Evolutionary conservation across 108 stramenopile genomes (phyloP), one percentile per base, ranked within the genome.

Genomic region (Mediolabrus comicus): DNA sequence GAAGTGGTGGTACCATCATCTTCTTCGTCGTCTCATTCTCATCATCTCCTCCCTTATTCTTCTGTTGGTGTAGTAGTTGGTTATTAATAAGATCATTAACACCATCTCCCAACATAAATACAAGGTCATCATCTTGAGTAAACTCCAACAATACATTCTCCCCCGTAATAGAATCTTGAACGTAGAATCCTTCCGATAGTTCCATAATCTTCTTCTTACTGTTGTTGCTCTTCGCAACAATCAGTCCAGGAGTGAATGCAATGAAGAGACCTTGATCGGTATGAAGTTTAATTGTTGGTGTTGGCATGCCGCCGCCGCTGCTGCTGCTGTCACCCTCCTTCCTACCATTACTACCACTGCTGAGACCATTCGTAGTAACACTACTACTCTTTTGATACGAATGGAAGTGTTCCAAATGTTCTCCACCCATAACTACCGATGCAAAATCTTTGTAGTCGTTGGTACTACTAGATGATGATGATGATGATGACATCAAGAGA

Each of bases 391-490:
- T 72, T 24, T 83, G 67, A 69, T 92, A 95, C 9, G 81, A 82
- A 74, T 95, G 94, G 62, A 92, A 92, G 60, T 95, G 94, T 46
- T 95, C 94, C 54, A 95, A 66, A n/a, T 85, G 83, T 52, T 92
- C 85, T 14, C 91, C 89, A 36, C 77, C 33, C 17, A 71, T 22
- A 13, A 91, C 81, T 3, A 92, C 51, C 35, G 86, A 80, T 22
- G 51, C 62, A 13, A 92, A 19, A 49, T 63, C 75, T 11, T 67
- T 22, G 56, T 58, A 75, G 29, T 38, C 33, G 60, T 31, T 22
- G 30, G 30, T 38, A 16, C 53, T 43, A 27, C 38, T 64, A 0
- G 17, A n/a, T n/a, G n/a, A n/a, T n/a, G n/a, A n/a, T n/a, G n/a
- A n/a, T n/a, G n/a, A n/a, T n/a, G n/a, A n/a, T n/a, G 39, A 41